These are phyloP conservation scores for Teunomyces stri DNA, from an alignment of 805 yeast genomes.

Conservation along the genomic window DNA sequence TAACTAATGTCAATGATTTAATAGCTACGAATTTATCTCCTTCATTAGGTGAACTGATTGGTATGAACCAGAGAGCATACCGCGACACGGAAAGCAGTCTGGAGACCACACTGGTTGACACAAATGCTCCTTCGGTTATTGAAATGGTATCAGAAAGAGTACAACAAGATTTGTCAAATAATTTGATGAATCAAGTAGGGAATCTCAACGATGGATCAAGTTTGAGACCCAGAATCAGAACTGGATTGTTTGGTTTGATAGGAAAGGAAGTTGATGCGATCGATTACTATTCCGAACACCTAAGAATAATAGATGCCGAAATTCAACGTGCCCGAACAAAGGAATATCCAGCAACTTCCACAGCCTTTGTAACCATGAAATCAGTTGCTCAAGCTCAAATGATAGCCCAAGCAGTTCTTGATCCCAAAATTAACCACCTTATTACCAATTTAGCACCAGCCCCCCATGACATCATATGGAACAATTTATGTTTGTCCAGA, in stretches of 20 bases:
- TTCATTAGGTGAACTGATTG: slow-evolving; percentile 26
- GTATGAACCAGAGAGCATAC: slow-evolving; percentile 14
- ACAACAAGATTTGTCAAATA: slow-evolving; percentile 13
- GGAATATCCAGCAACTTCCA: slow-evolving; percentile 79
- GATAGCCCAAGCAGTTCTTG: slow-evolving; percentile 93
- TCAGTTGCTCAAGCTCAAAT: slow-evolving; percentile 94
- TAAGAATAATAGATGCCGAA: slow-evolving; percentile 68
- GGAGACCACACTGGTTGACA: slow-evolving; percentile 5
- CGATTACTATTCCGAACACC: slow-evolving; percentile 64
- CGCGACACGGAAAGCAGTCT: slow-evolving; percentile 11
- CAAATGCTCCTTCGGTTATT: slow-evolving; percentile 14
- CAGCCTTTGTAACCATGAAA: slow-evolving; percentile 93
- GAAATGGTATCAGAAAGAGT: slow-evolving; percentile 28
- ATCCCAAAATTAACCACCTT: slow-evolving; percentile 80
- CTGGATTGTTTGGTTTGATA: slow-evolving; percentile 59
- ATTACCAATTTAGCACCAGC: slow-evolving; percentile 90
- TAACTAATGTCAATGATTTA: slow-evolving; percentile 28
- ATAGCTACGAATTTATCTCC: slow-evolving; percentile 25
- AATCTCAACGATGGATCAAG: slow-evolving; percentile 24
- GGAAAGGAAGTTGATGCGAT: slow-evolving; percentile 82
- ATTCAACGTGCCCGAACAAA: slow-evolving; percentile 62
- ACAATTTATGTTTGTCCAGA: slow-evolving; percentile 77
- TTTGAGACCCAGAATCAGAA: slow-evolving; percentile 59
- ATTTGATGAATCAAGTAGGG: slow-evolving; percentile 17
- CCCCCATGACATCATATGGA: slow-evolving; percentile 94